Evolutionary conservation across 495 filamentous ascomycete genomes (phyloP).

Genomic region (Hypoxylon lienhwacheense): DNA sequence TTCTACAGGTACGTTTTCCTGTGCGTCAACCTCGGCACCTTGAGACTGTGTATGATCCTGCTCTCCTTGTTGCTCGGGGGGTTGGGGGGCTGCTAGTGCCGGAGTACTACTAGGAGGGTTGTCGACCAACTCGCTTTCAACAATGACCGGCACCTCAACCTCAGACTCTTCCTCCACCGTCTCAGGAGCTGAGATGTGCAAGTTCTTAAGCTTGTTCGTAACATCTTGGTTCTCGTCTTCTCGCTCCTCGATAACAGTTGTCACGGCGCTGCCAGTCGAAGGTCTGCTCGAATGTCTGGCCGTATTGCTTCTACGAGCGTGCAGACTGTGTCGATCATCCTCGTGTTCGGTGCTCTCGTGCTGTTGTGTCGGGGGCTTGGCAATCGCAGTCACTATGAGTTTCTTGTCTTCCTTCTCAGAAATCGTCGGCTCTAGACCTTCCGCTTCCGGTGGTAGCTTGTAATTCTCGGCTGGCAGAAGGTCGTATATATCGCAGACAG

Average conservation of each 20-base stretch:
- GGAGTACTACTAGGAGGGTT: constrained; percentile 9
- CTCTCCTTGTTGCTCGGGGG: constrained; percentile 6
- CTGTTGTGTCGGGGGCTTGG: constrained; percentile 52
- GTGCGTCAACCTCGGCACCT: constrained; percentile 16
- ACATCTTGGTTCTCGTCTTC: constrained; percentile 61
- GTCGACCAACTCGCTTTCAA: constrained; percentile 41
- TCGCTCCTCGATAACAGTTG: constrained; percentile 69
- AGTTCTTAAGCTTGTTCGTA: constrained; percentile 41
- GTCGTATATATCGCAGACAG: constrained; percentile 85
- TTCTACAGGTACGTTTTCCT: constrained; percentile 30
- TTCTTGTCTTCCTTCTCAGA: constrained; percentile 41
- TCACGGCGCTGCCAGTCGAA: constrained; percentile 72
- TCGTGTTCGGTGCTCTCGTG: constrained; percentile 39
- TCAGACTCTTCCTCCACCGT: constrained; percentile 46
- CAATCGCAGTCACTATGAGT: constrained; percentile 43
- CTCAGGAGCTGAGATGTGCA: constrained; percentile 47
- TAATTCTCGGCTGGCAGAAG: constrained; percentile 92
- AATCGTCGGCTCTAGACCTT: constrained; percentile 61
- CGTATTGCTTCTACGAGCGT: constrained; percentile 61
- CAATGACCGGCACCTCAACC: constrained; percentile 49
- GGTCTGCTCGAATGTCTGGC: constrained; percentile 72
- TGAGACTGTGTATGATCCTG: constrained; percentile 5
- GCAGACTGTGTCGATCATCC: constrained; percentile 46
- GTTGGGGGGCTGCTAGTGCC: constrained; percentile 6
- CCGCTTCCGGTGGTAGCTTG: constrained; percentile 90